Conservation (phyloP, 2,329 filamentous ascomycete species). For the Aspergillus thermomutatus region DNA sequence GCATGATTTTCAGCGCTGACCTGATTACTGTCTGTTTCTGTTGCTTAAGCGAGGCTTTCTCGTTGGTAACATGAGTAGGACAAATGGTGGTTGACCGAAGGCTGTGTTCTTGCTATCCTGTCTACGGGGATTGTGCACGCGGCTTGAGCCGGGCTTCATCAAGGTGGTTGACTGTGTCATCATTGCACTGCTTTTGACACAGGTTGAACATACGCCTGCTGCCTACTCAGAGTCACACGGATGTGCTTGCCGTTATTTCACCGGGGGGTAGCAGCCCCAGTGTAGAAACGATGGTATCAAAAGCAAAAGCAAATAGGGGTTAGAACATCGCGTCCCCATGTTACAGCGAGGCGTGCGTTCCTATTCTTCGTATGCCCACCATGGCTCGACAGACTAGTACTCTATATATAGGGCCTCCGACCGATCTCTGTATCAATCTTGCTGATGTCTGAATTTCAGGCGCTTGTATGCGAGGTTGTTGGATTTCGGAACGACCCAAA, state of each 20-base stretch:
- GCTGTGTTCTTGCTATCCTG: not conserved
- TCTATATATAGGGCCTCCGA: not conserved
- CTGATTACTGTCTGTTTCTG: not conserved
- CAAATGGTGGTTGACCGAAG: not conserved
- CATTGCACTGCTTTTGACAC: not conserved
- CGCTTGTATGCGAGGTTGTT: constrained; percentile 24
- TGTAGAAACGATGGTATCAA: not conserved
- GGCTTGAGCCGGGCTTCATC: not conserved
- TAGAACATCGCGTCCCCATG: too few relatives aligned
- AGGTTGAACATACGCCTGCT: not conserved
- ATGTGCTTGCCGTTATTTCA: not conserved
- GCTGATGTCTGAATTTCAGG: not conserved
- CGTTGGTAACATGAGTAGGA: not conserved
- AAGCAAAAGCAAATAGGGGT: not conserved
- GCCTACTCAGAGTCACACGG: not conserved
- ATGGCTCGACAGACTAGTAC: not conserved
- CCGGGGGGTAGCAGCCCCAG: not conserved
- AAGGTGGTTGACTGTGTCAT: not conserved
- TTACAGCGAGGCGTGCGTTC: too few relatives aligned
- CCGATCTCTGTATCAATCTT: not conserved
- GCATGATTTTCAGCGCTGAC: not conserved
- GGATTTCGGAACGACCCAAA: constrained; percentile 16
- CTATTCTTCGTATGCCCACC: too few relatives aligned
- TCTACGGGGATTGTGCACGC: not conserved
- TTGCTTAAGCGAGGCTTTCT: not conserved